A percentile compares a stretch with the other conserved stretches of the same genome.
Evolutionary conservation across 495 filamentous ascomycete genomes (phyloP).

Genomic region (Lasiosphaeria ovina): DNA sequence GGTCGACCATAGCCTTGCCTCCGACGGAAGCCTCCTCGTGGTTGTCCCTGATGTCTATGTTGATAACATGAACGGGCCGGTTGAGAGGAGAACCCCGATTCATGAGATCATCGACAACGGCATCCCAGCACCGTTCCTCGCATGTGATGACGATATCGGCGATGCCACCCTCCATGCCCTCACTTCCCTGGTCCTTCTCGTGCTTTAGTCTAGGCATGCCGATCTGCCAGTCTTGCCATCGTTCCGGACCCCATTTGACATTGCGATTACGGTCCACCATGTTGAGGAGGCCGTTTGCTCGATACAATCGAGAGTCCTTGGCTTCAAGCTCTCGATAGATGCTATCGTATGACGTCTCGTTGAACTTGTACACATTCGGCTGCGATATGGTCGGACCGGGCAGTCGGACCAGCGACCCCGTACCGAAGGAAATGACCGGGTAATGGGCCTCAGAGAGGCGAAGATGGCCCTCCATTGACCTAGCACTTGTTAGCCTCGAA

Average conservation of each 20-base stretch:
- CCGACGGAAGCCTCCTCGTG: conserved; percentile 93
- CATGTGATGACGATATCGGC: conserved; percentile 97
- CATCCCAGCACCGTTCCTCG: conserved; percentile 98
- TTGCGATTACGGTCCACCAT: conserved; percentile 92
- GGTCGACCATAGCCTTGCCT: conserved; percentile 86
- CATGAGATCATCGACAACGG: conserved; percentile 90
- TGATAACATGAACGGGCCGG: conserved; percentile 92
- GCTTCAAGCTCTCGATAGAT: conserved; percentile 85
- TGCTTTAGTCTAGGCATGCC: conserved; percentile 74
- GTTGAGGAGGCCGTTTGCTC: conserved; percentile 85
- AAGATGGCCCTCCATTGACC: conserved; percentile 97
- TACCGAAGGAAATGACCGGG: conserved; percentile 97
- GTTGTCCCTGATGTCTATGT: conserved; percentile 97
- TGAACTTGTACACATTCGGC: conserved; percentile 97
- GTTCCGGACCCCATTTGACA: conserved; percentile 92
- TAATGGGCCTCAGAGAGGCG: conserved; percentile 80
- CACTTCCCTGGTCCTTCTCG: conserved; percentile 60
- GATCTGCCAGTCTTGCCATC: conserved; percentile 97
- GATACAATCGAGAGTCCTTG: conserved; percentile 88
- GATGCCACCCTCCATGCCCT: conserved; percentile 84
- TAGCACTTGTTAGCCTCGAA: conserved; percentile 29
- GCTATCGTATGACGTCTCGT: conserved; percentile 83
- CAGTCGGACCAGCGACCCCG: conserved; percentile 89
- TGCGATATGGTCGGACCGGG: conserved; percentile 88
- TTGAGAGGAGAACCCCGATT: conserved; percentile 81